Evolutionary conservation across 2,329 filamentous ascomycete species (phyloP).

Genomic region (Penicillium italicum): DNA sequence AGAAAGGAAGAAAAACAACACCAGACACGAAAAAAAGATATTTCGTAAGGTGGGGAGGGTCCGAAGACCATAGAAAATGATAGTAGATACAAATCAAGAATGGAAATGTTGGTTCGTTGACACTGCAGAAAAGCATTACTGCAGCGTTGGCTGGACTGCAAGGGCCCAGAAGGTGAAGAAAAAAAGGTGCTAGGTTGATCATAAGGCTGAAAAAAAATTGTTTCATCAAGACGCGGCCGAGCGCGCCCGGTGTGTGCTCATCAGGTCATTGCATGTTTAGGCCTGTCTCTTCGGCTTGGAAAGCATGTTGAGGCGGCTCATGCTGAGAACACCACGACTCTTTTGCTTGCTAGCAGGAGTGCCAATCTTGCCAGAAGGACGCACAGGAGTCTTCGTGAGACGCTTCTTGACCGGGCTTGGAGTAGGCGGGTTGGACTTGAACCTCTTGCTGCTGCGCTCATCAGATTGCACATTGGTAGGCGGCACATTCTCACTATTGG

Average conservation of each 20-base stretch:
- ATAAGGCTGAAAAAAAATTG: conserved; percentile 2
- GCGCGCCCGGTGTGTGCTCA: conserved; percentile 13
- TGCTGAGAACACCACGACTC: conserved; percentile 36
- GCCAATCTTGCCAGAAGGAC: conserved; percentile 20
- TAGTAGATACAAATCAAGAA: conserved; percentile 18
- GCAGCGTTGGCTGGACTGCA: background rate
- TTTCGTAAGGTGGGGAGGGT: background rate
- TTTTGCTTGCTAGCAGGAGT: conserved; percentile 34
- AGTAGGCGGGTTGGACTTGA: conserved; percentile 35
- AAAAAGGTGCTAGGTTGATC: background rate
- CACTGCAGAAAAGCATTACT: conserved; percentile 4
- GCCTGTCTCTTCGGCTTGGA: conserved; percentile 44
- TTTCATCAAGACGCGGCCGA: conserved; percentile 1
- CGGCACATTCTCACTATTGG: conserved; percentile 34
- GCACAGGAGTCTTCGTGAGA: conserved; percentile 31
- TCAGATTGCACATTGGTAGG: conserved; percentile 22
- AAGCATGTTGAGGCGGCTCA: conserved; percentile 49
- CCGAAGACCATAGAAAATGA: background rate
- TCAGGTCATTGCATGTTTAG: conserved; percentile 14
- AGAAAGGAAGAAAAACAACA: conserved; percentile 2
- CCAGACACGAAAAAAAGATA: conserved; percentile 2
- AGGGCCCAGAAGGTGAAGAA: conserved; percentile 1
- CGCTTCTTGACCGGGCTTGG: conserved; percentile 38
- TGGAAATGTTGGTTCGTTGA: conserved; percentile 5
- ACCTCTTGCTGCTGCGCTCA: conserved; percentile 35